These are phyloP conservation scores for Xylaria intraflava DNA, from an alignment of 495 filamentous ascomycete species.

Conservation along the genomic window DNA sequence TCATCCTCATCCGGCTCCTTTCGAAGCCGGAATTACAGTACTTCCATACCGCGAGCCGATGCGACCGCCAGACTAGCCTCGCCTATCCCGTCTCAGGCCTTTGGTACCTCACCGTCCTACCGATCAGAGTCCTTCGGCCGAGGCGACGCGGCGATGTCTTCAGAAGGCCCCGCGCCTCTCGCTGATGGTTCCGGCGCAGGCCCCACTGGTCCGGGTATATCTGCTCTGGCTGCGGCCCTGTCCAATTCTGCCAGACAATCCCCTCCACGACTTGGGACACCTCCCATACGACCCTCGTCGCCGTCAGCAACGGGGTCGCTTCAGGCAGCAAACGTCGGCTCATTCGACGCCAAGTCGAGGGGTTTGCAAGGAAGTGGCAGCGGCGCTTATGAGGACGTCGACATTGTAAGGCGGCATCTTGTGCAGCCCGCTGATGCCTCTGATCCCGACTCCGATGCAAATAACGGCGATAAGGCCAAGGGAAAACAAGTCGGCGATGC, in stretches of 20 bases:
- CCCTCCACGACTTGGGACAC: conserved; percentile 56
- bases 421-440: conserved; percentile 55
- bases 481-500: conserved; percentile 42
- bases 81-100: conserved; percentile 52
- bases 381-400: conserved; percentile 65
- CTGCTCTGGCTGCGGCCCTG: conserved; percentile 68
- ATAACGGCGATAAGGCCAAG: conserved; percentile 35
- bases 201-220: conserved; percentile 60
- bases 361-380: conserved; percentile 30
- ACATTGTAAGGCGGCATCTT: conserved; percentile 74
- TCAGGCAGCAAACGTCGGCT: conserved; percentile 64
- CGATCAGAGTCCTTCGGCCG: conserved; percentile 17
- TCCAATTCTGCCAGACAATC: conserved; percentile 57
- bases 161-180: conserved; percentile 42
- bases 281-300: conserved; percentile 51
- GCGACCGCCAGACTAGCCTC: conserved; percentile 69
- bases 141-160: conserved; percentile 18
- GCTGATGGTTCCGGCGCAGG: conserved; percentile 42
- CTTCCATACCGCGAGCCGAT: conserved; percentile 52
- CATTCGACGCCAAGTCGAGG: conserved; percentile 59
- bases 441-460: conserved; percentile 32
- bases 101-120: conserved; percentile 42
- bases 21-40: conserved; percentile 34
- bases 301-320: conserved; percentile 42
- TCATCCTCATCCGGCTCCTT: conserved; percentile 43